phyloP scores from a whole-genome alignment of 2,329 filamentous ascomycete genomes.

The Fusarium sp. region DNA sequence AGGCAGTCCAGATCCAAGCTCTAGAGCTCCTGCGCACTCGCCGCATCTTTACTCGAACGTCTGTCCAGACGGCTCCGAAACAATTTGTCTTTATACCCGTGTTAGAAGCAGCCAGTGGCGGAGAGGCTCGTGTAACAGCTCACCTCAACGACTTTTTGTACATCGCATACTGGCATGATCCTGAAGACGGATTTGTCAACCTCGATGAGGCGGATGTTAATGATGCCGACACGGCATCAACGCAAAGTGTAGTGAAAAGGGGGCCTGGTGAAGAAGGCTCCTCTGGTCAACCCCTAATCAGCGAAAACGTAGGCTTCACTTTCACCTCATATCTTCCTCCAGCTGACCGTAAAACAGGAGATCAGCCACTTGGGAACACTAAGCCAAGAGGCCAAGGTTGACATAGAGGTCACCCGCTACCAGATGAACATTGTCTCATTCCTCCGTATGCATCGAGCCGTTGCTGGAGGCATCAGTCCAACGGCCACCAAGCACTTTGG shows the following conservation, averaged over 20 bases:
- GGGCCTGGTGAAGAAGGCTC: constrained; percentile 36
- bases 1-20: constrained; percentile 84
- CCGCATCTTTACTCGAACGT: constrained; percentile 80
- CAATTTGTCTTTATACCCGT: constrained; percentile 85
- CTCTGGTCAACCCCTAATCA: constrained; percentile 52
- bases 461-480: constrained; percentile 82
- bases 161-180: constrained; percentile 86
- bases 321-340: not conserved
- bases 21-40: constrained; percentile 82
- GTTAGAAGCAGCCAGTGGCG: constrained; percentile 62
- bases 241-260: constrained; percentile 60
- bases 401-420: constrained; percentile 84
- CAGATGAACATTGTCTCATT: constrained; percentile 90
- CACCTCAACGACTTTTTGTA: constrained; percentile 86
- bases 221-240: constrained; percentile 52
- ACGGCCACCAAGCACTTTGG: constrained; percentile 82
- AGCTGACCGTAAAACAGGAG: constrained; percentile 54
- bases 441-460: constrained; percentile 87
- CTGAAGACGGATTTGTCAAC: constrained; percentile 78
- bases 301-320: constrained; percentile 54
- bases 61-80: constrained; percentile 79
- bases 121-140: constrained; percentile 62
- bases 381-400: constrained; percentile 70
- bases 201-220: constrained; percentile 70
- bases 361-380: constrained; percentile 72